These are phyloP conservation scores for Xylariomycetidae sp. DNA, from an alignment of 2,329 filamentous ascomycete species.

Conservation along the genomic window DNA sequence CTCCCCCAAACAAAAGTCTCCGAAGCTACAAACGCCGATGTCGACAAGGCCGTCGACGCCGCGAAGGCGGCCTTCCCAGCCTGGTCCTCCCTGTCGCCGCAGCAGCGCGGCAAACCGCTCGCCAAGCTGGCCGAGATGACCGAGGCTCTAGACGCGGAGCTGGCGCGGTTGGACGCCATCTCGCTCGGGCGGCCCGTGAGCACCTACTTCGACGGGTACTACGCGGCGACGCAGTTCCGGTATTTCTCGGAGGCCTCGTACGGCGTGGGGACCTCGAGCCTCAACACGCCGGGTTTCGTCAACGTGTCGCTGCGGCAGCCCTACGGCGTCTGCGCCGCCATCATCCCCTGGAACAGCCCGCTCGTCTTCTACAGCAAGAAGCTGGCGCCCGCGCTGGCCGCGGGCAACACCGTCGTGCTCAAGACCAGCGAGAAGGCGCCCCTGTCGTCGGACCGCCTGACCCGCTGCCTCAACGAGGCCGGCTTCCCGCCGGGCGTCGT, in stretches of 20 bases:
- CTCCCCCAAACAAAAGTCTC: too few relatives aligned
- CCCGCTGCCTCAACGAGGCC: conserved; percentile 62
- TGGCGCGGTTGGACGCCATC: conserved; percentile 12
- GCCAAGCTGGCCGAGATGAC: conserved; percentile 27
- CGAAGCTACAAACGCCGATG: too few relatives aligned
- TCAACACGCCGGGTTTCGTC: conserved; percentile 15
- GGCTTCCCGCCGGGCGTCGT: conserved; percentile 69
- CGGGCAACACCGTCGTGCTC: conserved; percentile 59
- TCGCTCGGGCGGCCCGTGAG: conserved; percentile 14
- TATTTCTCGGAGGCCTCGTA: conserved; percentile 15
- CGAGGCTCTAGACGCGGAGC: conserved; percentile 7
- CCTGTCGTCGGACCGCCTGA: conserved; percentile 58
- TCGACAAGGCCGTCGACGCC: conserved; percentile 42
- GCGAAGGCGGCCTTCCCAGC: conserved; percentile 43
- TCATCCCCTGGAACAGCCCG: conserved; percentile 81
- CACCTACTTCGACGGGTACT: conserved; percentile 16
- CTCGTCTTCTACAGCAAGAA: conserved; percentile 75
- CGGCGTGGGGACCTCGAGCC: conserved; percentile 14
- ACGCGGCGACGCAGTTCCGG: conserved; percentile 7
- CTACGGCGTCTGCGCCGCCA: conserved; percentile 70
- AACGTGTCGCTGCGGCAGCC: conserved; percentile 46
- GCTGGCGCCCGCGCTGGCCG: conserved; percentile 64
- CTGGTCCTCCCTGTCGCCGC: conserved; percentile 28
- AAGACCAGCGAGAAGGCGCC: conserved; percentile 64
- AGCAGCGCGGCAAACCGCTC: conserved; percentile 42